phyloP scores from a whole-genome alignment of 345 rosid genomes.

The rapeseed (Brassica napus) region DNA sequence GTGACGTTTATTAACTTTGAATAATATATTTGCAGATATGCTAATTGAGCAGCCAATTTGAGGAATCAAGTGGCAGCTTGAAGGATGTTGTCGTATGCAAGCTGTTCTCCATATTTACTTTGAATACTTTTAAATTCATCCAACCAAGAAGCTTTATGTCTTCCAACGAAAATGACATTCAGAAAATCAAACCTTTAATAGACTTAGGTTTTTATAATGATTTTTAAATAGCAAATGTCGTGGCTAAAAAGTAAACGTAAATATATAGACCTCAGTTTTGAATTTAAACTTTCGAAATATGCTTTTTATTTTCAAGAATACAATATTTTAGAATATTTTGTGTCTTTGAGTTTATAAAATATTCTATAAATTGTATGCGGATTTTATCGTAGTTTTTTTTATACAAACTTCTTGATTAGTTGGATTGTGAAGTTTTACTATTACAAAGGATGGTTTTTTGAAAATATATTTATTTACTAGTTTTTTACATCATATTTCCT shows the following conservation, averaged over 20 bases:
- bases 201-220: not conserved
- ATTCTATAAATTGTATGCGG: not conserved
- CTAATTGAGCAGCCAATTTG: constrained; percentile 34
- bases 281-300: not conserved
- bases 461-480: not conserved
- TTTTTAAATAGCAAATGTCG: not conserved
- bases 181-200: not conserved
- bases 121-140: constrained; percentile 34
- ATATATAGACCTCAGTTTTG: not conserved
- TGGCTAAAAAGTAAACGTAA: not conserved
- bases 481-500: not conserved
- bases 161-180: constrained; percentile 18
- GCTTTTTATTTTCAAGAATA: not conserved
- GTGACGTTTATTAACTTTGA: not conserved
- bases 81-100: constrained; percentile 24
- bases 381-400: not conserved
- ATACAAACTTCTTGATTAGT: not conserved
- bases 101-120: constrained; percentile 35
- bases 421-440: not conserved
- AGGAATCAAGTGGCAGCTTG: constrained; percentile 29
- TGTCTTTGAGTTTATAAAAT: not conserved
- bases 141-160: constrained; percentile 38
- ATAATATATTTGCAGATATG: constrained; percentile 2
- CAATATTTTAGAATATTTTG: not conserved
- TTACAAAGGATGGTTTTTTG: not conserved